A percentile compares a stretch with the other conserved stretches of the same genome.
These are phyloP conservation scores for Xylaria acuta DNA, from an alignment of 495 filamentous ascomycete species.

Conservation along the genomic window DNA sequence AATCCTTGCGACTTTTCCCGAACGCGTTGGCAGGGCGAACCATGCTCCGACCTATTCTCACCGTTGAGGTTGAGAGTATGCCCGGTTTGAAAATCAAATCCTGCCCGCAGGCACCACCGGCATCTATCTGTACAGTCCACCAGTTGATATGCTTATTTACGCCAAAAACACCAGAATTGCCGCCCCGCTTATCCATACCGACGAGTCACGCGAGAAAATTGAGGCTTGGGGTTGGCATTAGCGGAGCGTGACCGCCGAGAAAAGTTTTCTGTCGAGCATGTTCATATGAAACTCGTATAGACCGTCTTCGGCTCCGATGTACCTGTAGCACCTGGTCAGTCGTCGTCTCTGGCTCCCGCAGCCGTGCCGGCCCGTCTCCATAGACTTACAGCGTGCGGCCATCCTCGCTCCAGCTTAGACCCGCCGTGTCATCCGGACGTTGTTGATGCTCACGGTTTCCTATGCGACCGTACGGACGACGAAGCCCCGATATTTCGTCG, in stretches of 20 bases:
- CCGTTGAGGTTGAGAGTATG: constrained; percentile 1
- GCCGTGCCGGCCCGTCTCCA: neutral
- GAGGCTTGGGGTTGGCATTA: constrained; percentile 35
- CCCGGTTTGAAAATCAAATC: constrained; percentile 9
- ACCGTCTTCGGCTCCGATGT: constrained; percentile 74
- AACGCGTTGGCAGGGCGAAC: neutral
- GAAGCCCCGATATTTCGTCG: constrained; percentile 31
- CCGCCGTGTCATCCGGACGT: constrained; percentile 63
- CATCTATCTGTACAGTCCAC: constrained; percentile 13
- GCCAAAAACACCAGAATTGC: constrained; percentile 24
- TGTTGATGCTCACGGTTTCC: constrained; percentile 41
- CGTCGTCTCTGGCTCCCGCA: neutral
- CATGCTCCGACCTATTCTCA: neutral
- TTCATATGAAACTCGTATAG: constrained; percentile 78
- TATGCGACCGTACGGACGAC: constrained; percentile 31
- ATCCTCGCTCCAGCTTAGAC: constrained; percentile 72
- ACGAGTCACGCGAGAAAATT: neutral
- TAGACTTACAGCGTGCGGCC: constrained; percentile 72
- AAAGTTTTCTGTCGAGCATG: constrained; percentile 66
- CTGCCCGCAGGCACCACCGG: neutral
- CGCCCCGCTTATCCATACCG: constrained; percentile 17
- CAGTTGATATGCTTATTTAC: constrained; percentile 19
- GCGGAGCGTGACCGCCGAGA: constrained; percentile 65
- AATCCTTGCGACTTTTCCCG: constrained; percentile 16
- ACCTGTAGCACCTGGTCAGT: constrained; percentile 54